Evolutionary conservation across 345 rosid species (phyloP), one percentile per base, ranked within the genome.

Genomic region (Syzygium oleosum): DNA sequence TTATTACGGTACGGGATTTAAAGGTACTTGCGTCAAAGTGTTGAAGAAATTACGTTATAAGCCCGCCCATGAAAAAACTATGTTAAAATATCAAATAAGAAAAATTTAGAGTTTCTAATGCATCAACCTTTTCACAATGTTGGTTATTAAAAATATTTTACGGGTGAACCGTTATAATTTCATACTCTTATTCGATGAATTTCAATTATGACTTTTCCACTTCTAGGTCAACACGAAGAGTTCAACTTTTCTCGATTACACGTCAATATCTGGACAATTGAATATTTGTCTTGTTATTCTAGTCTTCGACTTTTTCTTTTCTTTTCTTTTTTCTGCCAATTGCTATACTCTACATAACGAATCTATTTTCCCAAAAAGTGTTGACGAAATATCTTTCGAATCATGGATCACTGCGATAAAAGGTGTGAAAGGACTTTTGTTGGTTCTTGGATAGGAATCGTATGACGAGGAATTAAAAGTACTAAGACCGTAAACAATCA

Each of bases 321-420:
- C 27, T 61, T 61, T 61, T 58, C 7, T 61, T n/a, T n/a, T 3
- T 61, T 0, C 68, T 13, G 17, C 68, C 34, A 27, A n/a, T 27
- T 61, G 17, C 7, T 58, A 0, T 58, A 58, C 68, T n/a, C 29
- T 61, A 15, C 17, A n/a, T n/a, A 61, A n/a, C 13, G 0, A 13
- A 12, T 61, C 17, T 5, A 1, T 0, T 61, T 27, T 2, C 4
- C 34, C 7, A 0, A n/a, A 0, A 61, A n/a, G 17, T 6, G 9
- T n/a, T 2, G 0, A 61, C 16, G 4, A 61, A 12, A 12, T 61
- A 27, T 9, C 17, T 61, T 5, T 61, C 9, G 2, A 61, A 61
- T n/a, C 5, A 61, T n/a, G 34, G 17, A 2, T n/a, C 9, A 0
- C 12, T n/a, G 34, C 2, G 0, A 61, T 61, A 61, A 61, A n/a